Conservation (phyloP, 2,329 filamentous ascomycete genomes). For the Coniochaeta hoffmannii region DNA sequence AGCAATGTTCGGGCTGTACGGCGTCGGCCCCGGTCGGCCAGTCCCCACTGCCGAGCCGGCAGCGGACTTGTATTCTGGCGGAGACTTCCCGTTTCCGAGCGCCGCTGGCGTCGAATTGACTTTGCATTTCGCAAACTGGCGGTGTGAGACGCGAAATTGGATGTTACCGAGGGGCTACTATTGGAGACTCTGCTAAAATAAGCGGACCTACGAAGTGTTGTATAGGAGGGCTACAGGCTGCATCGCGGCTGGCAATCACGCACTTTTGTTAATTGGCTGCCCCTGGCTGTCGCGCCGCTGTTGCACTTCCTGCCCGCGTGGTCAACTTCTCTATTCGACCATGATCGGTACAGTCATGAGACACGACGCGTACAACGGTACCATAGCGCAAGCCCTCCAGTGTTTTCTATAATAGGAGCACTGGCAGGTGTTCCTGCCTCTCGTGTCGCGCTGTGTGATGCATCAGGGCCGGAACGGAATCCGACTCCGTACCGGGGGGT, state of each 20-base stretch:
- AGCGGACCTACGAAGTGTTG: too few species aligned
- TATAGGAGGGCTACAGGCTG: background rate
- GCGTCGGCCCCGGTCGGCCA: background rate
- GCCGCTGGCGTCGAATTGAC: background rate
- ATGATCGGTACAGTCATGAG: background rate
- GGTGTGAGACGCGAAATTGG: background rate
- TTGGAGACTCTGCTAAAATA: background rate
- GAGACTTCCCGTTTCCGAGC: background rate
- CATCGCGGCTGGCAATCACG: background rate
- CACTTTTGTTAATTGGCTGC: background rate
- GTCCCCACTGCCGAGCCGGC: background rate
- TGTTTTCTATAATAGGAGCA: background rate
- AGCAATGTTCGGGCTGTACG: background rate
- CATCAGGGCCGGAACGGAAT: background rate
- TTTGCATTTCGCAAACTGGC: background rate
- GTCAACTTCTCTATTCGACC: background rate
- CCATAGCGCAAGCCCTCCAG: background rate
- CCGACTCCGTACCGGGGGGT: background rate
- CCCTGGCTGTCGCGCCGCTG: background rate
- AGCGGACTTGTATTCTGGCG: background rate
- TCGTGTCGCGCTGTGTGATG: background rate
- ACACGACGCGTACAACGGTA: background rate
- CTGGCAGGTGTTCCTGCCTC: background rate
- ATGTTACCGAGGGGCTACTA: background rate
- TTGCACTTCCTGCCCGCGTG: background rate